A percentile compares a stretch with the other conserved stretches of the same genome.
Evolutionary conservation across 2,329 filamentous ascomycete species (phyloP).

Genomic region (Hypoxylon sp.): DNA sequence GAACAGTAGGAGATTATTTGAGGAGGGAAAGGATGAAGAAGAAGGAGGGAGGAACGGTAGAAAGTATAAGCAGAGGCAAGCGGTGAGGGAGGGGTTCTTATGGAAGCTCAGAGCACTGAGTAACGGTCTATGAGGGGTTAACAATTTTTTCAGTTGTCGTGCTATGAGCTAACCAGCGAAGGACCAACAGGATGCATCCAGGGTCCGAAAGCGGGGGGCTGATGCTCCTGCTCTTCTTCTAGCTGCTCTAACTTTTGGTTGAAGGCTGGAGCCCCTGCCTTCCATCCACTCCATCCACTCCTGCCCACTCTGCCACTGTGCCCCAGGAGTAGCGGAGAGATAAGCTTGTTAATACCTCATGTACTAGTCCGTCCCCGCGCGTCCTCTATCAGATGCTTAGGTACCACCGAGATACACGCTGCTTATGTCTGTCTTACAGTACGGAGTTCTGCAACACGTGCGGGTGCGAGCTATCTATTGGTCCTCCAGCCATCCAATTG

Average conservation of each 20-base stretch:
- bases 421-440: not conserved
- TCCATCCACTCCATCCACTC: not conserved
- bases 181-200: conserved; percentile 34
- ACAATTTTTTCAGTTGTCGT: conserved; percentile 42
- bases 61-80: conserved; percentile 33
- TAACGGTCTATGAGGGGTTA: conserved; percentile 41
- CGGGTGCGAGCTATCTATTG: conserved; percentile 22
- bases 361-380: conserved; percentile 12
- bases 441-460: conserved; percentile 21
- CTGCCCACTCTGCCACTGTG: conserved; percentile 6
- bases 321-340: conserved; percentile 17
- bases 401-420: conserved; percentile 19
- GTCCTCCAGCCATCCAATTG: conserved; percentile 18
- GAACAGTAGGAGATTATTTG: conserved; percentile 30
- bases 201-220: conserved; percentile 49
- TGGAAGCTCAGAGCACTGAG: conserved; percentile 28
- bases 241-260: conserved; percentile 11
- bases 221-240: conserved; percentile 31
- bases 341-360: conserved; percentile 26
- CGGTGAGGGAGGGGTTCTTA: conserved; percentile 43
- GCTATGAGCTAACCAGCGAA: conserved; percentile 38
- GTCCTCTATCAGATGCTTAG: conserved; percentile 1
- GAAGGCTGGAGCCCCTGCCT: conserved; percentile 22
- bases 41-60: conserved; percentile 25
- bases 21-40: conserved; percentile 33